Percentiles rank a stretch among this genome's conserved stretches.
Conservation (phyloP, 106 monocot genomes). For the Acorus gramineus region DNA sequence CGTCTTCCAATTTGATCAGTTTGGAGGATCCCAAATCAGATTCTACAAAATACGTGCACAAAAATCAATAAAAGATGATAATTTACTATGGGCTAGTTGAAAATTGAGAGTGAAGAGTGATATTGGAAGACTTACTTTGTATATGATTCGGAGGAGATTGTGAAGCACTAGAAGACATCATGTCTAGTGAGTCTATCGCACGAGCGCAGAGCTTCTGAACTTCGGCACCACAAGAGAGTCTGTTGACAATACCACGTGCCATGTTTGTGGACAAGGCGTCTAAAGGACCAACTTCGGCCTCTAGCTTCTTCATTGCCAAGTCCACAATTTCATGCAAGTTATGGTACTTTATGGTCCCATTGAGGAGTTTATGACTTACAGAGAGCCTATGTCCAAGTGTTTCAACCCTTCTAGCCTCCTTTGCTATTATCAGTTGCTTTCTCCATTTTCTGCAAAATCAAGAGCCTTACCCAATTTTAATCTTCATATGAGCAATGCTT, state of each 20-base stretch:
- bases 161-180: slow-evolving; percentile 14
- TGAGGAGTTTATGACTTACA: slow-evolving; percentile 57
- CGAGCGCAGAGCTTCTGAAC: slow-evolving; percentile 69
- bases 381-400: slow-evolving; percentile 55
- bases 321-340: slow-evolving; percentile 61
- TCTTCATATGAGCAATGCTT: too few species aligned
- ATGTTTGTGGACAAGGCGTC: slow-evolving; percentile 31
- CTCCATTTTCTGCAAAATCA: slow-evolving; percentile 55
- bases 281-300: slow-evolving; percentile 62
- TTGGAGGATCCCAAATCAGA: slow-evolving; percentile 5
- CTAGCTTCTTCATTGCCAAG: slow-evolving; percentile 54
- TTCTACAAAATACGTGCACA: slow-evolving; percentile 8
- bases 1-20: slow-evolving; percentile 34
- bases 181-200: slow-evolving; percentile 33
- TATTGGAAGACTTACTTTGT: slow-evolving; percentile 17
- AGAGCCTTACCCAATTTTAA: too few species aligned
- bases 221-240: slow-evolving; percentile 75
- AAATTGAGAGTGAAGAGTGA: not conserved
- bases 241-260: slow-evolving; percentile 69
- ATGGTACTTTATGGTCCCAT: slow-evolving; percentile 38
- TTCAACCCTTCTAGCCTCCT: slow-evolving; percentile 82
- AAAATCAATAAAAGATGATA: not conserved
- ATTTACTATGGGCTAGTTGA: not conserved
- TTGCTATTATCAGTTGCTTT: slow-evolving; percentile 71
- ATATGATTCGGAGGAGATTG: not conserved